These are phyloP conservation scores for Berberis vulgaris DNA, from an alignment of 164 flowering plant genomes.

Conservation along the genomic window DNA sequence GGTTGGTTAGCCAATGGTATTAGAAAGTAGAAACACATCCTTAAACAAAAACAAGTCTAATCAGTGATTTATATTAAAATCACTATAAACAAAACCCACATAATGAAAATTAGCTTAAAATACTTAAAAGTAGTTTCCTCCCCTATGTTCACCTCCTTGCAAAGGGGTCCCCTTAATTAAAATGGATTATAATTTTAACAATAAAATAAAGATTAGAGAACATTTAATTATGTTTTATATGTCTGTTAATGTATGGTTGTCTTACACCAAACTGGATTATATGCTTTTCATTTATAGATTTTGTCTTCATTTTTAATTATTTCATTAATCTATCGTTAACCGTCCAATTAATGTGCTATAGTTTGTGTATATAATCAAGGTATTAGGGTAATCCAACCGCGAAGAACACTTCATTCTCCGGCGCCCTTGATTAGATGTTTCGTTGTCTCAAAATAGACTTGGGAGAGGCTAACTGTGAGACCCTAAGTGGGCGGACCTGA, in stretches of 20 bases:
- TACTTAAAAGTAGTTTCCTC: neutral
- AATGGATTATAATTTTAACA: neutral
- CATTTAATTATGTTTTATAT: neutral
- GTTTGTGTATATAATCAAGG: no score
- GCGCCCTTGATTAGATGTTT: no score
- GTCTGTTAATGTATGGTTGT: neutral
- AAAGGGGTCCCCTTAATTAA: neutral
- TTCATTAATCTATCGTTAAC: no score
- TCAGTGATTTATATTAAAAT: neutral
- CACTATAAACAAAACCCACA: neutral
- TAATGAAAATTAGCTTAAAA: neutral
- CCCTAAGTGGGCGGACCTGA: no score
- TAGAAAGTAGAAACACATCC: neutral
- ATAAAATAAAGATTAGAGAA: neutral
- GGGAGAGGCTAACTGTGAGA: no score
- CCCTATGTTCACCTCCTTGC: neutral
- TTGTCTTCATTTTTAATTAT: neutral
- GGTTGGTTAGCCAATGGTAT: neutral
- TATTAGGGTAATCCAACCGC: no score
- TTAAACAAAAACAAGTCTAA: neutral
- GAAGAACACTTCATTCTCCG: no score
- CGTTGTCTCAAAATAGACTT: no score
- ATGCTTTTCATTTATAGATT: neutral
- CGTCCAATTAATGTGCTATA: no score
- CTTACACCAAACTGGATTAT: slow-evolving; percentile 3